Base-by-base conservation (phyloP, 2,329 filamentous ascomycete genomes). In the Colletotrichum theobromicola region DNA sequence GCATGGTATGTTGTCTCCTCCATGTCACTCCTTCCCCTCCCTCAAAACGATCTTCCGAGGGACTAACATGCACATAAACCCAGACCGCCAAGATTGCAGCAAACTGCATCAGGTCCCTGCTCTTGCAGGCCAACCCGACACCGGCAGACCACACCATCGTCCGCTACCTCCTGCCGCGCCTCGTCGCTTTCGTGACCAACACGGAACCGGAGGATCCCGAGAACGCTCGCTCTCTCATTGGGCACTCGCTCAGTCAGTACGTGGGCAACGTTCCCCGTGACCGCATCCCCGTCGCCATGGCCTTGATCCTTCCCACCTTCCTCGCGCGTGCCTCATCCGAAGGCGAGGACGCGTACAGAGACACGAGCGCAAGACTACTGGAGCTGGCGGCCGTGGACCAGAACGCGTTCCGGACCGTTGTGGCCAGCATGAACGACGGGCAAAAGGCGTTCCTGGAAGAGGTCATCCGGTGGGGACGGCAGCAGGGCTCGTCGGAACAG, bases 41-140 rank as follows among this genome's bases (percentile, higher is more conserved):
- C 37, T 21, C 26, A 16, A 57, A 24, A 24, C n/a, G 26, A 67
- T 34, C 42, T 50, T 21, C 42, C 42, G 68, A 50, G 32, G 53
- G 57, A 66, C 76, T 77, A 57, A 77, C 71, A 21, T 26, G 62
- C 16, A 15, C 61, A 73, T 77, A 32, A 28, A 35, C 64, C 35
- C 68, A 93, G 91, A 96, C 95, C 2, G 94, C 94, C 69, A 98
- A 94, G 80, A 96, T 98, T 70, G 95, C 97, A 2, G 94, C 95
- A 75, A 95, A 95, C 80, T 99, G 97, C 83, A 91, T 96, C 77
- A 92, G 96, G 71, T 97, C 95, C 9, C 89, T 98, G 9, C 88
- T 98, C 34, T 86, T 98, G 5, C 87, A 93, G 78, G 85, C 90
- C 67, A 86, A 90, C 66, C 86, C 91, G 77, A 90, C 93, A 74